These are phyloP conservation scores for Camellia oleifera DNA, from an alignment of 179 eudicot species.

Conservation along the genomic window DNA sequence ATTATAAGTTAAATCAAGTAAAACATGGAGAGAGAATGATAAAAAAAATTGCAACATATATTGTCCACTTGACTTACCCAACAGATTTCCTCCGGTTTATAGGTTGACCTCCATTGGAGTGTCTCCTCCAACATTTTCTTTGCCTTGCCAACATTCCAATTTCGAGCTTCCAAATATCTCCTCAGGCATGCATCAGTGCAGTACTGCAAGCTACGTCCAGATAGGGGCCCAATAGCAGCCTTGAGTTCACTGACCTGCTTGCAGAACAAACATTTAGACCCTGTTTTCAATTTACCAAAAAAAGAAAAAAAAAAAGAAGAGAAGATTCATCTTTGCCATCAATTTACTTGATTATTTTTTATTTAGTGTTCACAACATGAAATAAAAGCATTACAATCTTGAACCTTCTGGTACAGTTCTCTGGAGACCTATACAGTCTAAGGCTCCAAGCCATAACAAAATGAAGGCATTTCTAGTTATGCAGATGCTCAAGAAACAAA, in stretches of 20 bases:
- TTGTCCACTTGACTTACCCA: slow-evolving; percentile 51
- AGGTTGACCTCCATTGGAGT: slow-evolving; percentile 67
- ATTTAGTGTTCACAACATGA: neutral
- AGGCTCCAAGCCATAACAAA: neutral
- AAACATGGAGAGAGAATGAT: neutral
- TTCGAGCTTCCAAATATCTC: slow-evolving; percentile 81
- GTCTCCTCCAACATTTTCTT: slow-evolving; percentile 82
- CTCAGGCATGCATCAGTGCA: slow-evolving; percentile 73
- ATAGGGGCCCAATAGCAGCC: slow-evolving; percentile 54
- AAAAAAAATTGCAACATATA: neutral
- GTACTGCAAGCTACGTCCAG: slow-evolving; percentile 53
- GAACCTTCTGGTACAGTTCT: neutral
- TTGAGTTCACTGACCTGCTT: slow-evolving; percentile 61
- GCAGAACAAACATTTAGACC: neutral
- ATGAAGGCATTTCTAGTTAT: neutral
- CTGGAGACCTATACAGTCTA: neutral
- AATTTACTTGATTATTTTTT: neutral
- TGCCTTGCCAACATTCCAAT: slow-evolving; percentile 79
- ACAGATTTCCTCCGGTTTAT: slow-evolving; percentile 89
- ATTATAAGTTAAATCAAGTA: neutral
- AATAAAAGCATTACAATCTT: neutral
- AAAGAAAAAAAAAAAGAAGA: too few relatives aligned
- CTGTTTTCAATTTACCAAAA: neutral
- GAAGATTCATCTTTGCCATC: neutral
- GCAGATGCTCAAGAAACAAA: neutral